Evolutionary conservation across 192 early-diverging fungal genomes (phyloP).

Genomic region (Umbelopsis sp.): DNA sequence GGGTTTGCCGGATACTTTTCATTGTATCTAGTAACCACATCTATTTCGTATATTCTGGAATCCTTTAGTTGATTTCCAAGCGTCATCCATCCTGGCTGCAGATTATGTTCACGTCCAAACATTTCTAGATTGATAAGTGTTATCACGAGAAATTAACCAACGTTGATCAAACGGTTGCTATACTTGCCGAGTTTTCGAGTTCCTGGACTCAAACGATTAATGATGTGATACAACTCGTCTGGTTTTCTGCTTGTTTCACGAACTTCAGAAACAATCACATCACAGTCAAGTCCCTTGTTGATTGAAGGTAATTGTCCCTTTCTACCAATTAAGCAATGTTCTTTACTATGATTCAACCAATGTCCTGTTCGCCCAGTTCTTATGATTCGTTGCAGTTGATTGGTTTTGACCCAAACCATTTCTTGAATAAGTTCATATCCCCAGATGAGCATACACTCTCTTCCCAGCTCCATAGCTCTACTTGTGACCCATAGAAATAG

Average conservation of each 20-base stretch:
- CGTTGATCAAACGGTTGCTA: constrained; percentile 1
- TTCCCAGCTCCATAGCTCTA: constrained; percentile 64
- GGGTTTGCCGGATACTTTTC: constrained; percentile 33
- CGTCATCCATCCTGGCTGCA: constrained; percentile 63
- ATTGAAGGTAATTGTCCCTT: constrained; percentile 49
- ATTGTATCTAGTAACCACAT: constrained; percentile 44
- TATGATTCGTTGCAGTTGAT: constrained; percentile 64
- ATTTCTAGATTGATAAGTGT: constrained; percentile 43
- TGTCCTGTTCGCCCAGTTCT: constrained; percentile 67
- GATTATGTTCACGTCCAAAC: constrained; percentile 64
- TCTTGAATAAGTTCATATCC: constrained; percentile 63
- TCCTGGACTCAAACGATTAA: constrained; percentile 59
- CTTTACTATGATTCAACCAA: constrained; percentile 70
- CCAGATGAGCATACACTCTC: constrained; percentile 55
- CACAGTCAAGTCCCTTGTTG: constrained; percentile 53
- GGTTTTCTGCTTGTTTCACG: constrained; percentile 64
- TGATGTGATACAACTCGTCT: constrained; percentile 63
- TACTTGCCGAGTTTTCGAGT: constrained; percentile 53
- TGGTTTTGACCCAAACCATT: constrained; percentile 67
- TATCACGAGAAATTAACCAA: not conserved
- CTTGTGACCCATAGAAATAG: constrained; percentile 70
- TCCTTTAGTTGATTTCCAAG: constrained; percentile 68
- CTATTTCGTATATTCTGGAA: constrained; percentile 51
- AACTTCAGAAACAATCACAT: constrained; percentile 65
- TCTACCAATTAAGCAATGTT: constrained; percentile 64